Base-by-base conservation (phyloP, 2,329 filamentous ascomycete species). In the Colletotrichum tropicale region DNA sequence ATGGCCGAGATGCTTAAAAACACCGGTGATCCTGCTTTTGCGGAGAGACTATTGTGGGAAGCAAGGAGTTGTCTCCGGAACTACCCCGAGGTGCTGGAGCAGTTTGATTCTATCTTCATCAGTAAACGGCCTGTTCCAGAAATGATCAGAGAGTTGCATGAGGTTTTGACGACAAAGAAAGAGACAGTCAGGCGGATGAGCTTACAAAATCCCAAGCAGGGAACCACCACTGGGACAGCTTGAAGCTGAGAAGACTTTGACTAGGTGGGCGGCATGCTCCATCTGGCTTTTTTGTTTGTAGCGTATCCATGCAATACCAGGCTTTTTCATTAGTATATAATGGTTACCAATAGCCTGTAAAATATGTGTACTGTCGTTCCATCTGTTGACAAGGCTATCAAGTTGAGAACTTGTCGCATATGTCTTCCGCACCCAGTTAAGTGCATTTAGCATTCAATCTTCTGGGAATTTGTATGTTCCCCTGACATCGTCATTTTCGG, bases 1-100 rank as follows among this genome's bases (percentile, higher is more conserved):
- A 75, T 75, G 13, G 62, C 70, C 5, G 73, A 75, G 34, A 75
- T 75, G 73, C 69, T 75, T 6, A 62, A 73, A 8, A 65, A 52
- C 6, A 75, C 73, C 3, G 34, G 56, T 2, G 73, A 75, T 13
- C 69, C 70, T 4, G 70, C 32, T 9, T 32, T 75, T 16, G 70
- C 73, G 12, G 73, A 75, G 56, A 67, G 73, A 8, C 26, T 75
- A 1, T 26, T 75, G 3, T 75, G 73, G 73, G 73, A 75, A 15
- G 73, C 73, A 13, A 72, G 73, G 58, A 64, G 55, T 18, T 75
- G 73, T 18, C 73, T 75, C 1, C n/a, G 24, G 15, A 36, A n/a
- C 8, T 65, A 75, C 28, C 73, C 64, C 12, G 34, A 36, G 2
- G 26, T 75, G 7, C 32, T 64, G 16, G 18, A 38, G 18, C 73